phyloP scores from a whole-genome alignment of 768 basidiomycete genomes.

The Polyporus arcularius region DNA sequence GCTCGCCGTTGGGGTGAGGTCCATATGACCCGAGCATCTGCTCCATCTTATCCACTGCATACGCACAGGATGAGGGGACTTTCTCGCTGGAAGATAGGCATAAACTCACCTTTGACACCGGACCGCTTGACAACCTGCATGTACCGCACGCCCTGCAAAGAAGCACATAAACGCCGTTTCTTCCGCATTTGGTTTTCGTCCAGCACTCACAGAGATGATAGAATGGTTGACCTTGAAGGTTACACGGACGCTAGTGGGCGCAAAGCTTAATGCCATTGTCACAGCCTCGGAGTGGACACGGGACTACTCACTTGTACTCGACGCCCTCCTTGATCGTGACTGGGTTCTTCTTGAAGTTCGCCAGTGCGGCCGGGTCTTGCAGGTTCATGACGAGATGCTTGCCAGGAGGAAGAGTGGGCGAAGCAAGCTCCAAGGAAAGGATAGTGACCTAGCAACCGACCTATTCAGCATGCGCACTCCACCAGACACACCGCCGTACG shows the following conservation, averaged over 20 bases:
- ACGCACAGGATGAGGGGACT: background rate
- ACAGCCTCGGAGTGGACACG: background rate
- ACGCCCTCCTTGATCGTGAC: slow-evolving; percentile 81
- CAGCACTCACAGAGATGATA: slow-evolving; percentile 70
- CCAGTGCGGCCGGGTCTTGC: slow-evolving; percentile 45
- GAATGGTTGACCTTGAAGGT: slow-evolving; percentile 87
- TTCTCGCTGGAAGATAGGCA: slow-evolving; percentile 4
- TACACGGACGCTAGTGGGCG: slow-evolving; percentile 64
- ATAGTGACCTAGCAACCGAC: slow-evolving; percentile 57
- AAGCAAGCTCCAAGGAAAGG: slow-evolving; percentile 75
- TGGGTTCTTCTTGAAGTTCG: slow-evolving; percentile 75
- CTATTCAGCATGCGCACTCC: background rate
- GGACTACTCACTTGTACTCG: slow-evolving; percentile 75
- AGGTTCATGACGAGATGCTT: slow-evolving; percentile 72
- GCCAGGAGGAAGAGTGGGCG: slow-evolving; percentile 61
- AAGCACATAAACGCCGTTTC: slow-evolving; percentile 17
- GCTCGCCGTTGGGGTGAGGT: slow-evolving; percentile 59
- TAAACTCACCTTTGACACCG: slow-evolving; percentile 63
- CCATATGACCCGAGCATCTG: slow-evolving; percentile 96
- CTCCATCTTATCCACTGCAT: slow-evolving; percentile 85
- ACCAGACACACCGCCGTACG: slow-evolving; percentile 6
- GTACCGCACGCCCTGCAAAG: slow-evolving; percentile 72
- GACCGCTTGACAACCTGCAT: slow-evolving; percentile 86
- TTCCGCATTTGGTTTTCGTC: background rate
- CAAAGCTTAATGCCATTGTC: background rate